Percentiles rank a stretch among this genome's conserved stretches.
Evolutionary conservation across 176 grass and related monocot species (phyloP).

Genomic region (Eragrostis nindensis): DNA sequence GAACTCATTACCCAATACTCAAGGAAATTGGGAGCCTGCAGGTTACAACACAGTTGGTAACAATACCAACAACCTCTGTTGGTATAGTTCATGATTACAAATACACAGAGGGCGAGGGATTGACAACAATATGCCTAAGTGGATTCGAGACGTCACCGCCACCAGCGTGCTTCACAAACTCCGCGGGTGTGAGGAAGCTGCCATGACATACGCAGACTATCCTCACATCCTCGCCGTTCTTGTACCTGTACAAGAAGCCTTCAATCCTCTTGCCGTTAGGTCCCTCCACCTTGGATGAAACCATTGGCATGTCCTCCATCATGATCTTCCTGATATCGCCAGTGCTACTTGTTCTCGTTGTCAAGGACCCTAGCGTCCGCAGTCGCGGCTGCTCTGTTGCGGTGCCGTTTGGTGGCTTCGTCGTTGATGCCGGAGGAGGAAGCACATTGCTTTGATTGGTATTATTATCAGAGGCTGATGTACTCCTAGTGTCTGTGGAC

Average conservation of each 20-base stretch:
- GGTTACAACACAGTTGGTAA: constrained; percentile 36
- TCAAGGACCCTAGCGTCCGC: constrained; percentile 49
- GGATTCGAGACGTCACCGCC: constrained; percentile 76
- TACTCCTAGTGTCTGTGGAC: constrained; percentile 19
- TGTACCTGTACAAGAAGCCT: constrained; percentile 85
- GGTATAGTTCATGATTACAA: constrained; percentile 32
- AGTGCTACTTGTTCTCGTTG: constrained; percentile 40
- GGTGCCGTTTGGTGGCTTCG: constrained; percentile 19
- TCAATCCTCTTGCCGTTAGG: constrained; percentile 66
- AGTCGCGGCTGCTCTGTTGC: constrained; percentile 24
- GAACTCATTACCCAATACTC: background rate
- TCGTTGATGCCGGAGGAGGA: constrained; percentile 35
- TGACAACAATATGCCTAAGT: constrained; percentile 74
- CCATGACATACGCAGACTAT: constrained; percentile 95
- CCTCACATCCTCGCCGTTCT: constrained; percentile 71
- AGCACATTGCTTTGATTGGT: constrained; percentile 23
- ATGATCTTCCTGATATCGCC: constrained; percentile 52
- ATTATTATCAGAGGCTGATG: constrained; percentile 37
- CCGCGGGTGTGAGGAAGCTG: constrained; percentile 81
- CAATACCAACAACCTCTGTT: background rate
- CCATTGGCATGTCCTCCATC: constrained; percentile 91
- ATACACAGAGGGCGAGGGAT: constrained; percentile 41
- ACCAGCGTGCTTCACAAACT: constrained; percentile 91
- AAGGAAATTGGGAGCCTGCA: constrained; percentile 32
- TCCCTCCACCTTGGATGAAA: constrained; percentile 75